Evolutionary conservation across 140 eudicot genomes (phyloP), one percentile per base, ranked within the genome.

Genomic region (Oenanthe javanica): DNA sequence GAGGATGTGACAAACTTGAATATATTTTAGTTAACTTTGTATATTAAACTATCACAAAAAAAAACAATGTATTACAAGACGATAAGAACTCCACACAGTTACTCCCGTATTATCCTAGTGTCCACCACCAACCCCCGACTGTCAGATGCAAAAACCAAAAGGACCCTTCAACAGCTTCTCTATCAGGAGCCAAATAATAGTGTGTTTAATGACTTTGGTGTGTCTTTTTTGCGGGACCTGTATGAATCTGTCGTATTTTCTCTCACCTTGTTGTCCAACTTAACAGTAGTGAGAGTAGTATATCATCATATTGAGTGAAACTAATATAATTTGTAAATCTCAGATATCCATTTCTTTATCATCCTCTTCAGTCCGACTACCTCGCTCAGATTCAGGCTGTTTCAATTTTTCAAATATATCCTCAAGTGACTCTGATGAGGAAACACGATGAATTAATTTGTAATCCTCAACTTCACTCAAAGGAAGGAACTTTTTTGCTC

Each of bases 381-480:
- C 77, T 21, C 4, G 38, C 1, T 46, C 77, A 46, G 42, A 46
- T 42, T n/a, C 52, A 48, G 97, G 98, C 4, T 84, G 87, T 87
- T 89, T 93, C 87, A 89, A 77, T 88, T 86, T 88, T 64, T 91
- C 89, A 79, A 93, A 93, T 80, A 91, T 89, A 46, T 86, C 88
- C 71, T 92, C n/a, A n/a, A n/a, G n/a, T n/a, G n/a, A n/a, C n/a
- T n/a, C n/a, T n/a, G n/a, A 90, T 36, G 93, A 91, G 77, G 93
- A 89, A 71, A 9, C 82, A 8, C 84, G 88, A 11, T 87, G 48
- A 36, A 86, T 51, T 42, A 77, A 78, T 69, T 80, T 82, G 6
- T 87, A 64, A 25, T 85, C 89, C 67, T 87, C 86, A 31, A 47
- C 79, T 83, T 91, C 89, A 64, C 82, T 85, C 77, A 89, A 77